A percentile compares a stretch with the other conserved stretches of the same genome.
Conservation (phyloP, 2,329 filamentous ascomycete genomes). For the Chrysosporium queenslandicum region DNA sequence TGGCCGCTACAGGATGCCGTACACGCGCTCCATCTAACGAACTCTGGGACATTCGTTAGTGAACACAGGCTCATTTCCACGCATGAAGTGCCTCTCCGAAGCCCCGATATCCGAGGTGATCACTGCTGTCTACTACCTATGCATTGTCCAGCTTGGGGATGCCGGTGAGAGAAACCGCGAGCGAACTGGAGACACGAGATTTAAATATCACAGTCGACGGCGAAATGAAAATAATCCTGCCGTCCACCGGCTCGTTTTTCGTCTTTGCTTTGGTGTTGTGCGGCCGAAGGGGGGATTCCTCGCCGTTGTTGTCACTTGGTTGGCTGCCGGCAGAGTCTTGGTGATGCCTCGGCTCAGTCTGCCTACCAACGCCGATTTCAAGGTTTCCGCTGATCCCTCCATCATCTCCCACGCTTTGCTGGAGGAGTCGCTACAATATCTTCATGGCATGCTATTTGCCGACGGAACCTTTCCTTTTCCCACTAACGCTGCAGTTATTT, state of each 20-base stretch:
- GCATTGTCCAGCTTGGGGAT: no score
- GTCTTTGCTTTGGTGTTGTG: neutral
- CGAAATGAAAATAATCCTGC: no score
- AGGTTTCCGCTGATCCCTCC: conserved; percentile 4
- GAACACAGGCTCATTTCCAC: neutral
- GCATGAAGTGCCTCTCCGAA: neutral
- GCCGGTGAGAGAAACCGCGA: no score
- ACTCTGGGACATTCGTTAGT: neutral
- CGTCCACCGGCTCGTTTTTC: no score
- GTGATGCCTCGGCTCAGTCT: conserved; percentile 16
- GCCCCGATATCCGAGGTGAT: conserved; percentile 15
- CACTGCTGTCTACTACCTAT: no score
- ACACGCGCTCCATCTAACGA: neutral
- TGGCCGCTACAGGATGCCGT: no score
- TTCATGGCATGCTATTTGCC: neutral
- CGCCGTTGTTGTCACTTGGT: conserved; percentile 1
- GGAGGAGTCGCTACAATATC: neutral
- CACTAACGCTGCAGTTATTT: neutral
- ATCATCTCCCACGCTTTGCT: neutral
- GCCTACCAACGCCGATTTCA: conserved; percentile 2
- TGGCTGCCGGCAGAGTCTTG: conserved; percentile 5
- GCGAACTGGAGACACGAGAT: no score
- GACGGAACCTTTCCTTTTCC: conserved; percentile 2
- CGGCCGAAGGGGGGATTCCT: neutral
- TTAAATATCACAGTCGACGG: no score